Percentiles rank a stretch among this genome's conserved stretches.
Evolutionary conservation across 2,329 filamentous ascomycete genomes (phyloP).

Genomic region (Fusarium luffae): DNA sequence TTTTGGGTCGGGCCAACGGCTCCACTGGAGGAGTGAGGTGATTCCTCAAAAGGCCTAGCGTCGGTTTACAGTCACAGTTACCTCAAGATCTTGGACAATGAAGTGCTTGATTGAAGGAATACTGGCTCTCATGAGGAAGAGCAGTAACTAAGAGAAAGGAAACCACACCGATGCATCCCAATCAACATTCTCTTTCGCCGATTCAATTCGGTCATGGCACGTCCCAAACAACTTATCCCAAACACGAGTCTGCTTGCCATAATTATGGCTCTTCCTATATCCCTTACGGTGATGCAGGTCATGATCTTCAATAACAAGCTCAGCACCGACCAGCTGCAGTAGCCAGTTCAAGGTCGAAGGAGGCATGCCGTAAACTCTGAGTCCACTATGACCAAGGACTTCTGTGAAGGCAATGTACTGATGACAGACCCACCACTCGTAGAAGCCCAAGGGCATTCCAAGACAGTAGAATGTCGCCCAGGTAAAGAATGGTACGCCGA

Average conservation of each 20-base stretch:
- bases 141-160: slow-evolving; percentile 1
- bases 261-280: slow-evolving; percentile 32
- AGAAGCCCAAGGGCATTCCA: slow-evolving; percentile 22
- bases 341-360: slow-evolving; percentile 15
- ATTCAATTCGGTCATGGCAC: slow-evolving; percentile 22
- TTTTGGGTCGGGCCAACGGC: not conserved
- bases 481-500: slow-evolving; percentile 24
- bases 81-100: not conserved
- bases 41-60: not conserved
- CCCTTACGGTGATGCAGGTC: slow-evolving; percentile 31
- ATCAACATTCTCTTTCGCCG: slow-evolving; percentile 9
- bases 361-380: slow-evolving; percentile 18
- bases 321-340: not conserved
- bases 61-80: not conserved
- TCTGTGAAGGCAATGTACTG: slow-evolving; percentile 35
- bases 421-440: slow-evolving; percentile 35
- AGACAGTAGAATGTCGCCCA: slow-evolving; percentile 17
- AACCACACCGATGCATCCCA: slow-evolving; percentile 21
- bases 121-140: not conserved
- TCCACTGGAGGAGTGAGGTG: not conserved
- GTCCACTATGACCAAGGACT: slow-evolving; percentile 27
- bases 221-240: slow-evolving; percentile 30
- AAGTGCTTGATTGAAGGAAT: fast-evolving
- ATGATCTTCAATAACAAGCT: slow-evolving; percentile 29
- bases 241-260: slow-evolving; percentile 27